A percentile compares a stretch with the other conserved stretches of the same genome.
phyloP scores from a whole-genome alignment of 768 basidiomycete species.

The Cystoderma amianthinum region DNA sequence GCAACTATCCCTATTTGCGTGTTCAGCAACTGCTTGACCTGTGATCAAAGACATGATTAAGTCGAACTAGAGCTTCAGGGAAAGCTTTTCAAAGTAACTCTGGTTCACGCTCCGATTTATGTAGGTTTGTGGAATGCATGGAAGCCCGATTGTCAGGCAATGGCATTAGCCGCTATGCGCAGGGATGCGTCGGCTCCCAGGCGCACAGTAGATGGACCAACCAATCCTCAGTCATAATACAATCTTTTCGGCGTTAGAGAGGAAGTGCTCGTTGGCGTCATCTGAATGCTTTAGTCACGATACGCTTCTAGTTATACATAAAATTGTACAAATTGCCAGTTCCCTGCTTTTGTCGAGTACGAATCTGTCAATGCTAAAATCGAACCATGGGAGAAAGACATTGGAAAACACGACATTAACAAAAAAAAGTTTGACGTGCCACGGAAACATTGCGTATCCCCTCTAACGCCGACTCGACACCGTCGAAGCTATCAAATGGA shows the following conservation, averaged over 20 bases:
- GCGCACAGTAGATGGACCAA: neutral
- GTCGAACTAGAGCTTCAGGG: neutral
- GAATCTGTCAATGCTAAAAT: no score
- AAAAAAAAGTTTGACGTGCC: no score
- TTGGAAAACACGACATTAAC: no score
- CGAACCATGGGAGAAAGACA: no score
- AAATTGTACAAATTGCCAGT: no score
- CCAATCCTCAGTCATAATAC: neutral
- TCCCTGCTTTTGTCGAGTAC: no score
- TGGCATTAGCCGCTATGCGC: neutral
- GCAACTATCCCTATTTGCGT: conserved; percentile 23
- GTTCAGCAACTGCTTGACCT: conserved; percentile 20
- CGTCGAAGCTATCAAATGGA: no score
- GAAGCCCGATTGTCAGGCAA: neutral
- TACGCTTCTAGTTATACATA: no score
- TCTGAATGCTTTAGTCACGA: no score
- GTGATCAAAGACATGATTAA: conserved; percentile 10
- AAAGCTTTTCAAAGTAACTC: neutral
- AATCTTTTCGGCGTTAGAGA: conserved; percentile 18
- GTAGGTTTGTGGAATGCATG: neutral
- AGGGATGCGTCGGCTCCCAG: neutral
- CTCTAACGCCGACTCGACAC: no score
- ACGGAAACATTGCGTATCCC: no score
- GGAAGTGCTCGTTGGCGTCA: no score
- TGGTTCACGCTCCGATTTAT: neutral